Conservation (phyloP, 805 yeast species). For the Candida manassasensis region DNA sequence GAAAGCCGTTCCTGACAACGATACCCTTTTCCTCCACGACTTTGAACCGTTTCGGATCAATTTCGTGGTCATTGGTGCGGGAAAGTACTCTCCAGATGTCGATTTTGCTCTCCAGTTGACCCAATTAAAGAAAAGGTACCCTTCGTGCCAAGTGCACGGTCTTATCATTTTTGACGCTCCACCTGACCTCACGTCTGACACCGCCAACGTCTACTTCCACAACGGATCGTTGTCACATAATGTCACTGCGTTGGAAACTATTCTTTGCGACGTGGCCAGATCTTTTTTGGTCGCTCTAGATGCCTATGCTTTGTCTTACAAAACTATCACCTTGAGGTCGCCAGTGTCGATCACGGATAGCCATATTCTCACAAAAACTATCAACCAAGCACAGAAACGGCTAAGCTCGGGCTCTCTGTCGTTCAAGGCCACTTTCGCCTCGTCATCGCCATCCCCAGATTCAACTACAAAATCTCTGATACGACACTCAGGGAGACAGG, state of each 20-base stretch:
- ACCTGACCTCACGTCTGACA: conserved; percentile 7
- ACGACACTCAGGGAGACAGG: conserved; percentile 65
- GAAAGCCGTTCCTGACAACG: conserved; percentile 44
- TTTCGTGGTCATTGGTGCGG: conserved; percentile 51
- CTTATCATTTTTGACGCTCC: conserved; percentile 53
- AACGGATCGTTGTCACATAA: conserved; percentile 21
- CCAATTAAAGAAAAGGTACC: conserved; percentile 40
- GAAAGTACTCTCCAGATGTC: conserved; percentile 19
- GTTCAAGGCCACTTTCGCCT: conserved; percentile 26
- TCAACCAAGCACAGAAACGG: conserved; percentile 39
- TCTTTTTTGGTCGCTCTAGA: conserved; percentile 62
- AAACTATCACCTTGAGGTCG: conserved; percentile 76
- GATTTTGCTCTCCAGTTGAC: conserved; percentile 6
- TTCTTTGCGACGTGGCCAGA: conserved; percentile 67
- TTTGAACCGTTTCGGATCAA: conserved; percentile 86
- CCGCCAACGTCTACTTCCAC: conserved; percentile 19
- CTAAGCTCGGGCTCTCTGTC: conserved; percentile 38
- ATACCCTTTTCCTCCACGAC: conserved; percentile 69
- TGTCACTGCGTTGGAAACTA: conserved; percentile 47
- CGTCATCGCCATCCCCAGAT: conserved; percentile 15
- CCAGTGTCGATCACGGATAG: conserved; percentile 64
- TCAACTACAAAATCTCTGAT: conserved; percentile 31
- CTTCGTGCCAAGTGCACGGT: conserved; percentile 52
- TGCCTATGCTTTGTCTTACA: conserved; percentile 65
- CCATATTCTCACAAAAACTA: conserved; percentile 38